Base-by-base conservation (phyloP, 2,329 filamentous ascomycete genomes). In the Fusarium dimerum region DNA sequence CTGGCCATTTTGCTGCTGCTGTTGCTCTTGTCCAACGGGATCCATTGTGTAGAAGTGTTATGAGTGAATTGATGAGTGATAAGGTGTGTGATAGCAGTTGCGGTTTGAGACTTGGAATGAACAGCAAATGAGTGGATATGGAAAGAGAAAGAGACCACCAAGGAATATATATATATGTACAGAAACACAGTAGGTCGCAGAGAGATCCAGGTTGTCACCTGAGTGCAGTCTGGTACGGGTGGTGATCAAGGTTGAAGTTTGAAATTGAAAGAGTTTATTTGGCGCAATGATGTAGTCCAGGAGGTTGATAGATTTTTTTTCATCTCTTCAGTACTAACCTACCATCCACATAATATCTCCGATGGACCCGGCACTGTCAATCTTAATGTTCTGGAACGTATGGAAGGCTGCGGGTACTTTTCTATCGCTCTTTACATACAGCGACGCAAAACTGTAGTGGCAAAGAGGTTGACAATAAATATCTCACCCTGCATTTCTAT, bases 21-120 rank as follows among this genome's bases (percentile, higher is more conserved):
- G 65, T 45, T 66, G 56, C 45, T 66, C 64, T 45, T 66, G 64
- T 15, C 60, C 54, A 40, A 62, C 43, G 30, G 63, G 48, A 52
- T 63, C 61, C 63, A 65, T 65, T 42, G n/a, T 47, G 42, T 48
- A 43, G 42, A 32, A 43, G 29, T 26, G 13, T 16, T 43, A 29
- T 36, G 48, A 43, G 50, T 55, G 54, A 49, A 50, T 52, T 52
- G 55, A 55, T 12, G 32, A 9, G 13, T 3, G 5, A 36, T 36
- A 36, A 9, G 32, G 32, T 36, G 32, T 36, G 32, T 36, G 11
- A 15, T 36, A 12, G 32, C 3, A 36, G 32, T 15, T 15, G 32
- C 5, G 32, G 11, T 11, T 36, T 36, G 20, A 26, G 20, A 26
- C 13, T 15, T 10, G 10, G 11, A 36, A 36, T 6, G 32, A 9